phyloP scores from a whole-genome alignment of 306 rosid species.

The Pterocarpus macrocarpus region DNA sequence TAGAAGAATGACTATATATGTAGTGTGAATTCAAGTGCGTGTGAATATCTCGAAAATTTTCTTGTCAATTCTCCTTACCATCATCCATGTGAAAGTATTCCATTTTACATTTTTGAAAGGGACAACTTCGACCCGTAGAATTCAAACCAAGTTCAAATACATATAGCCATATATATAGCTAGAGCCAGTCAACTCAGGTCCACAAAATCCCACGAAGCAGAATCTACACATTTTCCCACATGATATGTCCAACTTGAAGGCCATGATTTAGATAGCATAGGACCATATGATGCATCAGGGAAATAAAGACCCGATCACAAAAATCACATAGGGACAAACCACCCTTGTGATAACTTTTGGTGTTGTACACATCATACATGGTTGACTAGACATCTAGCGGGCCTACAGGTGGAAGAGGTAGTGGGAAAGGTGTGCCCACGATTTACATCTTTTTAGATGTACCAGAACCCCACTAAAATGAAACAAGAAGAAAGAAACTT shows the following conservation, averaged over 20 bases:
- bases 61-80: conserved; percentile 33
- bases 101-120: conserved; percentile 19
- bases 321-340: conserved; percentile 20
- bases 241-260: neutral
- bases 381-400: neutral
- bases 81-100: conserved; percentile 8
- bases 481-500: conserved; percentile 40
- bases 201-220: neutral
- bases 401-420: neutral
- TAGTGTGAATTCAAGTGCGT: neutral
- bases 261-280: neutral
- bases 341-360: neutral
- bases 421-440: conserved; percentile 39
- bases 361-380: neutral
- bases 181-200: neutral
- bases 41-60: neutral
- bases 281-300: conserved; percentile 1
- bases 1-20: too few species aligned
- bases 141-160: conserved; percentile 12
- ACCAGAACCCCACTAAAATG: conserved; percentile 32
- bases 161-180: neutral
- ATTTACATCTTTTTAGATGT: conserved; percentile 19
- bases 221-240: neutral
- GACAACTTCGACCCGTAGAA: conserved; percentile 5
- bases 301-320: neutral